These are phyloP conservation scores for Kuraishia molischiana DNA, from an alignment of 805 yeast species.

Conservation along the genomic window DNA sequence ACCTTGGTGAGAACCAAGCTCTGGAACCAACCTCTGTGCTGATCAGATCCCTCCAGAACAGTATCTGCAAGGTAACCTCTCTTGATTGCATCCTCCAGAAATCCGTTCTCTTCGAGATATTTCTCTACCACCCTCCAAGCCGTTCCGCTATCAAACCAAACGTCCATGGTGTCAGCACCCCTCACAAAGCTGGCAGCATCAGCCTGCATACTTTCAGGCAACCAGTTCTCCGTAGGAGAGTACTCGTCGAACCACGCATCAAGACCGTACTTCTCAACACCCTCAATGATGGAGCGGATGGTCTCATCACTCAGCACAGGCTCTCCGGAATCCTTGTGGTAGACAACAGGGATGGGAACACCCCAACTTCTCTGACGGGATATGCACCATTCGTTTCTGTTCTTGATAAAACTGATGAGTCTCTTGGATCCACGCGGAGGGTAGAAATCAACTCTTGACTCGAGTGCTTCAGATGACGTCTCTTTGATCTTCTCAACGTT, in stretches of 20 bases:
- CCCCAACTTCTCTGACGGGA: conserved; percentile 98
- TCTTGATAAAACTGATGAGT: conserved; percentile 58
- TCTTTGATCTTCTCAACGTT: conserved; percentile 69
- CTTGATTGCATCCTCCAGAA: conserved; percentile 18
- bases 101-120: conserved; percentile 24
- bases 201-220: conserved; percentile 43
- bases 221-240: conserved; percentile 45
- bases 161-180: conserved; percentile 93
- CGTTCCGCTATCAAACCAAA: conserved; percentile 97
- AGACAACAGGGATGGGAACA: conserved; percentile 89
- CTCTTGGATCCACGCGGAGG: conserved; percentile 72
- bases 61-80: conserved; percentile 57
- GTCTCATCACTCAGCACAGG: conserved; percentile 50
- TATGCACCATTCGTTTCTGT: conserved; percentile 94
- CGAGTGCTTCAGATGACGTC: conserved; percentile 47
- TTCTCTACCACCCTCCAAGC: conserved; percentile 64
- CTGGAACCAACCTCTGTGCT: conserved; percentile 99
- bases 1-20: conserved; percentile 78
- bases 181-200: conserved; percentile 39
- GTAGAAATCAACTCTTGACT: conserved; percentile 48
- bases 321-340: conserved; percentile 47
- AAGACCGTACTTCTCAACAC: conserved; percentile 50
- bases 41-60: conserved; percentile 97
- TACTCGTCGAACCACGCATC: conserved; percentile 71
- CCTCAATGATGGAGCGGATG: conserved; percentile 46